A percentile compares a stretch with the other conserved stretches of the same genome.
Evolutionary conservation across 2,329 filamentous ascomycete genomes (phyloP).

Genomic region (Lasiodiplodia citricola): DNA sequence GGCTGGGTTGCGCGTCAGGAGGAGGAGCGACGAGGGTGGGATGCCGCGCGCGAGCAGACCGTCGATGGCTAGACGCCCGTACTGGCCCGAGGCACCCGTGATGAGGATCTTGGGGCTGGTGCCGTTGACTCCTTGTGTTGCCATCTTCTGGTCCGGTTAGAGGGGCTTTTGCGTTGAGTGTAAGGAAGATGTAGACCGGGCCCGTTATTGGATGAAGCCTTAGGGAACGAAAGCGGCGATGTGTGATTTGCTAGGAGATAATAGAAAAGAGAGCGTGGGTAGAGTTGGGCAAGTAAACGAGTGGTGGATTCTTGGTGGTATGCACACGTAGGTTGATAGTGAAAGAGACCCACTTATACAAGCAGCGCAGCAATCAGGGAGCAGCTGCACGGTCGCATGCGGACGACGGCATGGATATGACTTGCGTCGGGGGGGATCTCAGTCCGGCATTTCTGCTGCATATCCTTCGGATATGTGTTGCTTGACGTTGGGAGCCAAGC

Average conservation of each 20-base stretch:
- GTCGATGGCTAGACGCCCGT: slow-evolving; percentile 8
- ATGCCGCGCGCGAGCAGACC: neutral
- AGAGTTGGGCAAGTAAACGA: neutral
- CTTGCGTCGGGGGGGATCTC: neutral
- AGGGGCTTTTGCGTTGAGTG: neutral
- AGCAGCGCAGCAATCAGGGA: neutral
- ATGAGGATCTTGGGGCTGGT: slow-evolving; percentile 15
- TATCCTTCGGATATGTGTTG: neutral
- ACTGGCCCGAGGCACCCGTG: slow-evolving; percentile 19
- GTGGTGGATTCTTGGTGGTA: neutral
- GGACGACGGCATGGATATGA: neutral
- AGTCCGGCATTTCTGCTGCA: neutral
- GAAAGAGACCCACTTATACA: slow-evolving; percentile 9
- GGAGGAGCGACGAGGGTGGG: slow-evolving; percentile 3
- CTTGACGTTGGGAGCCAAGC: neutral
- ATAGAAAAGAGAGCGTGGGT: neutral
- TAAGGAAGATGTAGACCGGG: neutral
- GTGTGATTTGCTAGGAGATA: neutral
- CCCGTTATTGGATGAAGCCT: neutral
- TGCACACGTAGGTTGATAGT: slow-evolving; percentile 1
- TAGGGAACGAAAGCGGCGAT: neutral
- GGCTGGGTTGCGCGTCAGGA: slow-evolving; percentile 5
- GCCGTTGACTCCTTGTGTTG: neutral
- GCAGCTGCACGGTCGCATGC: neutral
- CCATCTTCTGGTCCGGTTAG: neutral